Conservation (phyloP, 805 yeast genomes). For the Ogataea ganodermae region DNA sequence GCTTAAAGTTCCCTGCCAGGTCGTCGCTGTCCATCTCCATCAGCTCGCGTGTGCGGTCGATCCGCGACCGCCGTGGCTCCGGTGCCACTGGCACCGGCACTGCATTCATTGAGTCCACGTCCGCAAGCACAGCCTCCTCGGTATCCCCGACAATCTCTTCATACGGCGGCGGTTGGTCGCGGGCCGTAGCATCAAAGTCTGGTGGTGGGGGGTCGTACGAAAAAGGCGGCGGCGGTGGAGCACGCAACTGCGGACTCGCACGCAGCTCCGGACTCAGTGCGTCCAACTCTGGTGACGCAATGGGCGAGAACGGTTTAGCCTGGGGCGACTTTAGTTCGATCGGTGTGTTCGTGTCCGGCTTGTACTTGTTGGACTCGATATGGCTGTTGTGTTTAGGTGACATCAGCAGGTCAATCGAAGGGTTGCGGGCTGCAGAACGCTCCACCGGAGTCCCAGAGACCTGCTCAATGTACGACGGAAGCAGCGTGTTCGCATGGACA, state of each 20-base stretch:
- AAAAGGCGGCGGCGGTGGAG: conserved; percentile 22
- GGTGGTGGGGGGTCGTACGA: conserved; percentile 32
- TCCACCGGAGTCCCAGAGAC: conserved; percentile 16
- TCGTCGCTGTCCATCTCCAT: conserved; percentile 22
- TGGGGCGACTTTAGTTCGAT: conserved; percentile 60
- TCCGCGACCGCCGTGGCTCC: conserved; percentile 12
- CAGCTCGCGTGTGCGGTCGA: conserved; percentile 10
- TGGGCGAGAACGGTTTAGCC: conserved; percentile 60
- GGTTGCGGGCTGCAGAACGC: neutral
- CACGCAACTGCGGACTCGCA: conserved; percentile 8
- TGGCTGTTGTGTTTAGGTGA: conserved; percentile 28
- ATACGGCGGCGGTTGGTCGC: conserved; percentile 33
- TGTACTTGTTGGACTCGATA: conserved; percentile 51
- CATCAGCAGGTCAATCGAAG: conserved; percentile 30
- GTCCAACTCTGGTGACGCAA: conserved; percentile 33
- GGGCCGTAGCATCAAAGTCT: conserved; percentile 28
- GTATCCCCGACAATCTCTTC: conserved; percentile 24
- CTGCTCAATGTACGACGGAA: conserved; percentile 63
- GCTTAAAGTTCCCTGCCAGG: conserved; percentile 30
- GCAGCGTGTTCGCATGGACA: conserved; percentile 74
- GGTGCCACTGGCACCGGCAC: neutral
- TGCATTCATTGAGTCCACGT: neutral
- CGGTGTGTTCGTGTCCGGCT: conserved; percentile 49
- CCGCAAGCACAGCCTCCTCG: conserved; percentile 13
- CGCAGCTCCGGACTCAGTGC: conserved; percentile 33